Evolutionary conservation across 2,329 filamentous ascomycete species (phyloP).

Genomic region (Setomelanomma holmii): DNA sequence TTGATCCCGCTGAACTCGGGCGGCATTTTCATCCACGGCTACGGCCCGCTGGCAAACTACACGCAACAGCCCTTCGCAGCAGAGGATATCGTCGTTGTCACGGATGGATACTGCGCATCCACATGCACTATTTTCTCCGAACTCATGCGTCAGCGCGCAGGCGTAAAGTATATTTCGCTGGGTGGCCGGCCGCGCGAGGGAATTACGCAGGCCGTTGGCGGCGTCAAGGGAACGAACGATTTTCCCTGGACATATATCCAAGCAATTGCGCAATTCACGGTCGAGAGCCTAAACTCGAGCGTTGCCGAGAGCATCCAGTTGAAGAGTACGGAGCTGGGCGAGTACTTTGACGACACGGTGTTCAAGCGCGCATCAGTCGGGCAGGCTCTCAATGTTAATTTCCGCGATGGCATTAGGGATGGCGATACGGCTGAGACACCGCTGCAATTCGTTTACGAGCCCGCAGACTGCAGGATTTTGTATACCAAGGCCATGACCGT

Average conservation of each 20-base stretch:
- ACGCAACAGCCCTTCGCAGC: conserved; percentile 59
- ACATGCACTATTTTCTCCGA: conserved; percentile 67
- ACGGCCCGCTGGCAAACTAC: conserved; percentile 54
- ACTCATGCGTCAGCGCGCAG: conserved; percentile 59
- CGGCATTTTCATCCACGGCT: conserved; percentile 45
- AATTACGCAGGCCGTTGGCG: conserved; percentile 65
- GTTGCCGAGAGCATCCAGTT: conserved; percentile 34
- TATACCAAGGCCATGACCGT: conserved; percentile 65
- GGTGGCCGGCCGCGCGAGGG: conserved; percentile 64
- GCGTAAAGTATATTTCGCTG: conserved; percentile 64
- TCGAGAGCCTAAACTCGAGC: conserved; percentile 29
- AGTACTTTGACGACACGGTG: conserved; percentile 40
- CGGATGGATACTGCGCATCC: conserved; percentile 63
- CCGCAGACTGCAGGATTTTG: conserved; percentile 67
- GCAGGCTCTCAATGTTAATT: conserved; percentile 43
- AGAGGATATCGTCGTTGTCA: conserved; percentile 64
- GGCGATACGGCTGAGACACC: conserved; percentile 54
- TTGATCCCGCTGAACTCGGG: conserved; percentile 46
- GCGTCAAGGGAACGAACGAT: conserved; percentile 65
- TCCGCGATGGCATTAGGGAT: conserved; percentile 52
- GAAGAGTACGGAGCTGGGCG: conserved; percentile 39
- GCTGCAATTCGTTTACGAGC: conserved; percentile 68
- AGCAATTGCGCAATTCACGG: conserved; percentile 26
- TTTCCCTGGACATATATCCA: conserved; percentile 43
- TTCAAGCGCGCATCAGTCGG: conserved; percentile 40